These are phyloP conservation scores for Solanum verrucosum DNA, from an alignment of 257 asterid species.

Conservation along the genomic window DNA sequence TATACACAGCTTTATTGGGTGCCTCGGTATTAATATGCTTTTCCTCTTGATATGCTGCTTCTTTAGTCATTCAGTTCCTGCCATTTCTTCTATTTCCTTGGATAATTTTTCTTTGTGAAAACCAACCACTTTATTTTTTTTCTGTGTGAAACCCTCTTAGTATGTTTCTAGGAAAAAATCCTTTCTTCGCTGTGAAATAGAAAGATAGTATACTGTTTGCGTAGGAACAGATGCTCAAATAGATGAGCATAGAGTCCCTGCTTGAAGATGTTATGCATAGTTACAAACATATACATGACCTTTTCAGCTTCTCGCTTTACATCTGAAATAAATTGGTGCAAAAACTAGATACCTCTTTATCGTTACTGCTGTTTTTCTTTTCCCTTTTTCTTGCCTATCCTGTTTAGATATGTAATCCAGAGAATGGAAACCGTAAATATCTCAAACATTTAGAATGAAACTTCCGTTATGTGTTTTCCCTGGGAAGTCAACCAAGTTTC, in stretches of 20 bases:
- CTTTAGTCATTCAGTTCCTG: not conserved
- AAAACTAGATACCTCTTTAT: not conserved
- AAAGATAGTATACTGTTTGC: not conserved
- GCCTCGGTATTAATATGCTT: slow-evolving; percentile 60
- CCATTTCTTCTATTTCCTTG: not conserved
- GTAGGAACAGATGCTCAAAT: not conserved
- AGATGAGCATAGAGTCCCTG: not conserved
- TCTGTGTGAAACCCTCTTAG: not conserved
- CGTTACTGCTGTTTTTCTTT: not conserved
- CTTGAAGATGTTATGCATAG: not conserved
- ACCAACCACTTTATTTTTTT: not conserved
- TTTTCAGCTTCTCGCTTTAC: not conserved
- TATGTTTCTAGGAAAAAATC: not conserved
- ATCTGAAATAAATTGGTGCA: not conserved
- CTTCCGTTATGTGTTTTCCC: not conserved
- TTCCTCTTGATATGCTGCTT: not conserved
- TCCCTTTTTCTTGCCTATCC: not conserved
- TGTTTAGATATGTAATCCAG: not conserved
- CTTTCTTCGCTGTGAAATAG: not conserved
- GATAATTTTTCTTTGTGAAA: not conserved
- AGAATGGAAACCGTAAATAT: not conserved
- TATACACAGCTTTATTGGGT: slow-evolving; percentile 77
- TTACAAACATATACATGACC: not conserved
- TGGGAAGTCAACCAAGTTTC: not conserved
- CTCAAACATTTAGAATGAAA: not conserved